Evolutionary conservation across 495 filamentous ascomycete genomes (phyloP).

Genomic region (Amniculicola lignicola): DNA sequence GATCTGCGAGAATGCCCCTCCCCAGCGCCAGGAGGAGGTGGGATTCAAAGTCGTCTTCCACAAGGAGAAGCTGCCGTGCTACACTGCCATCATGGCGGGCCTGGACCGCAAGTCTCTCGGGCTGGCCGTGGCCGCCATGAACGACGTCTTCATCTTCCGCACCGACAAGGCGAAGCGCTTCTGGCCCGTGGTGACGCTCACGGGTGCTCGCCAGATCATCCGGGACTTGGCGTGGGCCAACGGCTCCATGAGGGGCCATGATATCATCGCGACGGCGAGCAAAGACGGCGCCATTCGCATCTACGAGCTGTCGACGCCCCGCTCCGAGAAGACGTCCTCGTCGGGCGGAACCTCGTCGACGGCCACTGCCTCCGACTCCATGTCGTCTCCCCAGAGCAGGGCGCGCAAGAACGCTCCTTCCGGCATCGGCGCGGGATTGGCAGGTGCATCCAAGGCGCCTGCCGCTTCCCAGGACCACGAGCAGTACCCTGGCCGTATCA

Average conservation of each 20-base stretch:
- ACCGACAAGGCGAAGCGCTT: constrained; percentile 64
- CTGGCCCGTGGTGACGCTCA: constrained; percentile 73
- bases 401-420: constrained; percentile 24
- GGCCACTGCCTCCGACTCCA: constrained; percentile 4
- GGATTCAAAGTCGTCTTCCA: constrained; percentile 83
- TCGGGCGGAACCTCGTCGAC: constrained; percentile 20
- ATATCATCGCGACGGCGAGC: constrained; percentile 86
- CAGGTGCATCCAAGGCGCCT: constrained; percentile 41
- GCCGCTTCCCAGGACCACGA: constrained; percentile 16
- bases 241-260: constrained; percentile 78
- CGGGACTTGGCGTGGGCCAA: constrained; percentile 91
- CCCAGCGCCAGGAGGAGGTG: constrained; percentile 70
- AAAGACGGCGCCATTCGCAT: constrained; percentile 87
- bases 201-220: constrained; percentile 69
- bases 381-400: constrained; percentile 14
- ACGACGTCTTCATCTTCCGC: constrained; percentile 73
- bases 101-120: constrained; percentile 69
- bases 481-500: constrained; percentile 38
- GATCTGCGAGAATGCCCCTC: constrained; percentile 54
- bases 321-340: constrained; percentile 14
- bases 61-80: constrained; percentile 75
- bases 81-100: constrained; percentile 69
- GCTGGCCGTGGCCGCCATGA: constrained; percentile 80
- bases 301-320: constrained; percentile 67
- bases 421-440: constrained; percentile 57